These are phyloP conservation scores for Tulasnella sp. DNA, from an alignment of 768 basidiomycete genomes.

Conservation along the genomic window DNA sequence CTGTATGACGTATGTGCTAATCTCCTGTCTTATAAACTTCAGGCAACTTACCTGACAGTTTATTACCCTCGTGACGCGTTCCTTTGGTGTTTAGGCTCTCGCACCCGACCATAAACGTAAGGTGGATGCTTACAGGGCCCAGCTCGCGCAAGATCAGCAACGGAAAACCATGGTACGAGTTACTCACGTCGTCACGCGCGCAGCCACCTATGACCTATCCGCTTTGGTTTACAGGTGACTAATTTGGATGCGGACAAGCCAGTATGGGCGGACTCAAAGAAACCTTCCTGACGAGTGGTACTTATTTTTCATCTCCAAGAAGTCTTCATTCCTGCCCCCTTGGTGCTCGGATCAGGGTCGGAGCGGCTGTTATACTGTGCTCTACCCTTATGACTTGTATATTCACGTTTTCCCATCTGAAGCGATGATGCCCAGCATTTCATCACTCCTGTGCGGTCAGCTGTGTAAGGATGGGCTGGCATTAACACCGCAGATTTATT, in stretches of 20 bases:
- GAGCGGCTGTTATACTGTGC: too few species aligned
- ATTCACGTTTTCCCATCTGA: too few species aligned
- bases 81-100: background rate
- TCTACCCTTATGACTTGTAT: too few species aligned
- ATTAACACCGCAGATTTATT: too few species aligned
- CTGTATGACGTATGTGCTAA: background rate
- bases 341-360: too few species aligned
- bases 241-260: background rate
- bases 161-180: background rate
- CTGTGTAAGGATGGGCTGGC: too few species aligned
- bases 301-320: too few species aligned
- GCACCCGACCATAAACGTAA: slow-evolving; percentile 1
- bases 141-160: slow-evolving; percentile 4
- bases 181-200: background rate
- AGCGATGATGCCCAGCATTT: too few species aligned
- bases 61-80: background rate
- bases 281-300: too few species aligned
- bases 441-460: too few species aligned
- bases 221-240: background rate
- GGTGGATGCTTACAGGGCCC: background rate
- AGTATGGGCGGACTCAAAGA: slow-evolving; percentile 5
- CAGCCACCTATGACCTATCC: background rate
- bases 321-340: too few species aligned
- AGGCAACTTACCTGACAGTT: background rate
- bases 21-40: background rate